phyloP scores from a whole-genome alignment of 495 filamentous ascomycete genomes.

The Massariosphaeria phaeospora region DNA sequence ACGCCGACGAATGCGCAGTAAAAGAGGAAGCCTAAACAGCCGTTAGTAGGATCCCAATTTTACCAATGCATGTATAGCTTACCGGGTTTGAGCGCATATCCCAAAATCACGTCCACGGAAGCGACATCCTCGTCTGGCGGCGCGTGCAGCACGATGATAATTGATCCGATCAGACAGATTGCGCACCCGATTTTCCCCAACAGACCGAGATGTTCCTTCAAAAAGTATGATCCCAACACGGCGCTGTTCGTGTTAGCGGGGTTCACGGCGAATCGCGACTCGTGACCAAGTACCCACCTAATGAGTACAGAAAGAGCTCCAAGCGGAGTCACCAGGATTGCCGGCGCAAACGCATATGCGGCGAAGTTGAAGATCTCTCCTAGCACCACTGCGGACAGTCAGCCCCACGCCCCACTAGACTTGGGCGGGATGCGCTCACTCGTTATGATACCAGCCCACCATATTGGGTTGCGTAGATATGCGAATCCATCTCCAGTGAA shows the following conservation, averaged over 20 bases:
- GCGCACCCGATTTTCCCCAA: conserved; percentile 93
- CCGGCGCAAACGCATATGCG: conserved; percentile 95
- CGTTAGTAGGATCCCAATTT: conserved; percentile 23
- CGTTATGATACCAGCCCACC: conserved; percentile 91
- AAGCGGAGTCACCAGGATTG: conserved; percentile 91
- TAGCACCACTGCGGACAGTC: conserved; percentile 59
- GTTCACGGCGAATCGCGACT: not conserved
- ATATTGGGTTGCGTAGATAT: conserved; percentile 85
- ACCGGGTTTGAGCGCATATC: conserved; percentile 88
- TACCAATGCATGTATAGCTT: conserved; percentile 23
- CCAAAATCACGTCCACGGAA: conserved; percentile 79
- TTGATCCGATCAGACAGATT: conserved; percentile 90
- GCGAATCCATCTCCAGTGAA: conserved; percentile 96
- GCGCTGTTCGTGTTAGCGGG: conserved; percentile 52
- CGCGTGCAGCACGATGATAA: conserved; percentile 95
- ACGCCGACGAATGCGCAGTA: conserved; percentile 72
- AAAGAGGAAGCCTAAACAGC: conserved; percentile 67
- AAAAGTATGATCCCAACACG: conserved; percentile 88
- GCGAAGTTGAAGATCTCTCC: conserved; percentile 96
- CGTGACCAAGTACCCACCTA: conserved; percentile 63
- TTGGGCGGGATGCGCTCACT: conserved; percentile 48
- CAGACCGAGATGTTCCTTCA: conserved; percentile 80
- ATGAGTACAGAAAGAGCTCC: conserved; percentile 92
- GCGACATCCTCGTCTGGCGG: conserved; percentile 87
- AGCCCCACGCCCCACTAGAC: not conserved